A percentile compares a stretch with the other conserved stretches of the same genome.
Evolutionary conservation across 768 basidiomycete species (phyloP).

Genomic region (Boletus pseudopeckii): DNA sequence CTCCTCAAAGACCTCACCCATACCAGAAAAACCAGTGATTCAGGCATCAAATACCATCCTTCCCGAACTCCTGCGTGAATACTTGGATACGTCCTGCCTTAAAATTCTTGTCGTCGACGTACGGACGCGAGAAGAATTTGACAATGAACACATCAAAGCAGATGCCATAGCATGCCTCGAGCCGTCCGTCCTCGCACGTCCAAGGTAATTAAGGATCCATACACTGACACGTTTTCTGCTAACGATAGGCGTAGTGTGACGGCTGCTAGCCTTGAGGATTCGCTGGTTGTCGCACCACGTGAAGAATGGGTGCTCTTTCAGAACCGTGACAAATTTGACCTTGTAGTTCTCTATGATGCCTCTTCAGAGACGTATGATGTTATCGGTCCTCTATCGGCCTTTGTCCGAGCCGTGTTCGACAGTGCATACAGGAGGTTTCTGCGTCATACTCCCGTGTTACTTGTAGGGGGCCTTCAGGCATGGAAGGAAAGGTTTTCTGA

Average conservation of each 20-base stretch:
- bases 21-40: slow-evolving; percentile 41
- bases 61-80: slow-evolving; percentile 57
- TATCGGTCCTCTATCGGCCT: slow-evolving; percentile 51
- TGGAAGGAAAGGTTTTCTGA: slow-evolving; percentile 67
- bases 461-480: slow-evolving; percentile 79
- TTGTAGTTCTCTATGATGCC: slow-evolving; percentile 83
- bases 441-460: slow-evolving; percentile 73
- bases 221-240: slow-evolving; percentile 3
- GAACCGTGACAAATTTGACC: slow-evolving; percentile 84
- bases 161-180: slow-evolving; percentile 81
- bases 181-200: slow-evolving; percentile 66
- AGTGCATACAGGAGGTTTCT: slow-evolving; percentile 68
- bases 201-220: slow-evolving; percentile 48
- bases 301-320: slow-evolving; percentile 71
- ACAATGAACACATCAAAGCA: slow-evolving; percentile 65
- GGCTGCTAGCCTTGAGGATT: slow-evolving; percentile 64
- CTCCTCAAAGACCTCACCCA: slow-evolving; percentile 29
- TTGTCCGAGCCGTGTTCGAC: slow-evolving; percentile 71
- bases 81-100: slow-evolving; percentile 45
- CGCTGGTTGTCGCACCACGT: slow-evolving; percentile 66
- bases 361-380: slow-evolving; percentile 51
- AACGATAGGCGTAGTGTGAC: slow-evolving; percentile 49
- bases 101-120: slow-evolving; percentile 80
- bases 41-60: slow-evolving; percentile 58
- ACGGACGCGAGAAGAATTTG: slow-evolving; percentile 73